phyloP scores from a whole-genome alignment of 2,329 filamentous ascomycete species.

The Neofusicoccum ribis region DNA sequence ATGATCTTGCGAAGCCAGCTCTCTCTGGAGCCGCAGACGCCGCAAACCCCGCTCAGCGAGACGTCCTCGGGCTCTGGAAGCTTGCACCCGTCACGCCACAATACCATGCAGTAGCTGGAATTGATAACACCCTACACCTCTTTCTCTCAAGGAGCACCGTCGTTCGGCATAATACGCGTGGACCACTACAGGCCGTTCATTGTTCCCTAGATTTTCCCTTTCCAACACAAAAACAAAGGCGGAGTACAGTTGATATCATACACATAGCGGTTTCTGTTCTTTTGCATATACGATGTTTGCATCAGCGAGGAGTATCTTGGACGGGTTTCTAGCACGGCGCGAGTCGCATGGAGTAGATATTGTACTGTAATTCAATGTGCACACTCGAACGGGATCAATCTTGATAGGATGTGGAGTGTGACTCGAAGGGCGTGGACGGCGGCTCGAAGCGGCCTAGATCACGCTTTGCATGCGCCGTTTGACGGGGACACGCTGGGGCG shows the following conservation, averaged over 20 bases:
- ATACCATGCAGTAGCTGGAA: constrained; percentile 1
- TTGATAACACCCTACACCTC: not conserved
- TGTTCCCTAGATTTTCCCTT: not conserved
- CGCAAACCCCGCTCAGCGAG: constrained; percentile 40
- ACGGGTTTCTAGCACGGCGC: not conserved
- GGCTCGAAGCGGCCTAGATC: not conserved
- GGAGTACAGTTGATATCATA: not conserved
- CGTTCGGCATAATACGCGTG: not conserved
- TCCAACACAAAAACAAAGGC: not conserved
- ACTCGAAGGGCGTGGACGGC: not conserved
- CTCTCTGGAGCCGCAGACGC: constrained; percentile 48
- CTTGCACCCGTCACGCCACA: constrained; percentile 1
- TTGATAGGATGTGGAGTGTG: not conserved
- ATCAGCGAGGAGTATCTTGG: constrained; percentile 17
- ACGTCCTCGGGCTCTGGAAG: constrained; percentile 3
- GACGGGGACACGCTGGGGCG: not conserved
- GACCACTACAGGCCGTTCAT: not conserved
- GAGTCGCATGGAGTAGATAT: constrained; percentile 5
- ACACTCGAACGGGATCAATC: not conserved
- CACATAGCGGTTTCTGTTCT: not conserved
- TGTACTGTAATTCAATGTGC: constrained; percentile 17
- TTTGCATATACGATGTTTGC: constrained; percentile 15
- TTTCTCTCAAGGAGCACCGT: not conserved
- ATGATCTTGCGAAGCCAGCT: constrained; percentile 49
- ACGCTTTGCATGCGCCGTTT: not conserved